Percentiles rank a stretch among this genome's conserved stretches.
These are phyloP conservation scores for Salix purpurea DNA, from an alignment of 345 rosid species.

Conservation along the genomic window DNA sequence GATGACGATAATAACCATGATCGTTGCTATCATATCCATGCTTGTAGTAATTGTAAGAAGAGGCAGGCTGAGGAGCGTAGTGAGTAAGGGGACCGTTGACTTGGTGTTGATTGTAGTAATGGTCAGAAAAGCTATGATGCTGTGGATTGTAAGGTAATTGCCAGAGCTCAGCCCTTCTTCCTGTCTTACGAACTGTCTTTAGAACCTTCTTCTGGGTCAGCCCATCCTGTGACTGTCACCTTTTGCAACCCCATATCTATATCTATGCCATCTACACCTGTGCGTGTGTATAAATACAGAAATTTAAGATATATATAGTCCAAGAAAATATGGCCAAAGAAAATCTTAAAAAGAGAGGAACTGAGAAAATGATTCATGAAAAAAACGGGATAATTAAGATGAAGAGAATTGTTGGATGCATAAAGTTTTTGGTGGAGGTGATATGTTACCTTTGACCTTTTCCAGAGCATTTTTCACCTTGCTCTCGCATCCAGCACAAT, in stretches of 20 bases:
- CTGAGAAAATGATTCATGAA: background rate
- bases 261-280: slow-evolving; percentile 75
- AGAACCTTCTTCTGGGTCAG: slow-evolving; percentile 81
- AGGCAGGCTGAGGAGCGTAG: slow-evolving; percentile 51
- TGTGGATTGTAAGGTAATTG: slow-evolving; percentile 66
- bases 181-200: slow-evolving; percentile 62
- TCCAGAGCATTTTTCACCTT: slow-evolving; percentile 56
- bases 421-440: too few species aligned
- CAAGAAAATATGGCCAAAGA: background rate
- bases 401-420: too few species aligned
- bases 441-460: slow-evolving; percentile 54
- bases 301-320: background rate
- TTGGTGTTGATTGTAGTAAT: slow-evolving; percentile 49
- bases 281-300: background rate
- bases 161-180: slow-evolving; percentile 85
- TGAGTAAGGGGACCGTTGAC: slow-evolving; percentile 52
- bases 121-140: slow-evolving; percentile 19
- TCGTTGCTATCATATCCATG: slow-evolving; percentile 66
- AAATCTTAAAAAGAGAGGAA: background rate
- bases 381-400: background rate
- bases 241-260: slow-evolving; percentile 67
- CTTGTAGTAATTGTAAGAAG: slow-evolving; percentile 80
- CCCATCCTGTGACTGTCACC: slow-evolving; percentile 78
- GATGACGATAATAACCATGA: slow-evolving; percentile 40
- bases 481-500: slow-evolving; percentile 77